phyloP scores from a whole-genome alignment of 2,329 filamentous ascomycete species.

The Talaromyces pinophilus region DNA sequence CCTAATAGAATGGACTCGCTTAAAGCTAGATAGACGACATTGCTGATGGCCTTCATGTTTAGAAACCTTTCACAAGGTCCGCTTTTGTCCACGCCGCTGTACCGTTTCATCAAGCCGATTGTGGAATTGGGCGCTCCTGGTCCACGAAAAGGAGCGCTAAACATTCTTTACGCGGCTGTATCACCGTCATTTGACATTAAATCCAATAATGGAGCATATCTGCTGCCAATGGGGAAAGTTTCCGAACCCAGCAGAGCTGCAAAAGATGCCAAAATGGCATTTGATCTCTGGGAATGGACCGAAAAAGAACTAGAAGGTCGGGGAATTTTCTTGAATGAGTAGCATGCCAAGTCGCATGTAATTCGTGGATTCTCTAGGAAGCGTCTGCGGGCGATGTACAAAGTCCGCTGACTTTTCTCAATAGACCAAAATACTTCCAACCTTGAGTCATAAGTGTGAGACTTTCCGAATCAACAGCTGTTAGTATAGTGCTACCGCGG shows the following conservation, averaged over 20 bases:
- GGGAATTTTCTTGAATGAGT: neutral
- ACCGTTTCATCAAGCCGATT: neutral
- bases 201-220: neutral
- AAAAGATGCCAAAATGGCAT: neutral
- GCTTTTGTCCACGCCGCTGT: neutral
- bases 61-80: conserved; percentile 1
- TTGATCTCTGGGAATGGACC: neutral
- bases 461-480: conserved; percentile 1
- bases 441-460: conserved; percentile 1
- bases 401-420: neutral
- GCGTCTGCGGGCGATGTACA: neutral
- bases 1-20: neutral
- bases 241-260: neutral
- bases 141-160: neutral
- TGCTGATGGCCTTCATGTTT: neutral
- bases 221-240: neutral
- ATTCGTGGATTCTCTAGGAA: neutral
- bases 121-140: conserved; percentile 1
- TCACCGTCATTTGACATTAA: neutral
- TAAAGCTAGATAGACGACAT: neutral
- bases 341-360: neutral
- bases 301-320: neutral
- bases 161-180: neutral
- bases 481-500: neutral
- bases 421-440: conserved; percentile 2